A percentile compares a stretch with the other conserved stretches of the same genome.
Evolutionary conservation across 257 asterid genomes (phyloP).

Genomic region (Nicotiana sylvestris): DNA sequence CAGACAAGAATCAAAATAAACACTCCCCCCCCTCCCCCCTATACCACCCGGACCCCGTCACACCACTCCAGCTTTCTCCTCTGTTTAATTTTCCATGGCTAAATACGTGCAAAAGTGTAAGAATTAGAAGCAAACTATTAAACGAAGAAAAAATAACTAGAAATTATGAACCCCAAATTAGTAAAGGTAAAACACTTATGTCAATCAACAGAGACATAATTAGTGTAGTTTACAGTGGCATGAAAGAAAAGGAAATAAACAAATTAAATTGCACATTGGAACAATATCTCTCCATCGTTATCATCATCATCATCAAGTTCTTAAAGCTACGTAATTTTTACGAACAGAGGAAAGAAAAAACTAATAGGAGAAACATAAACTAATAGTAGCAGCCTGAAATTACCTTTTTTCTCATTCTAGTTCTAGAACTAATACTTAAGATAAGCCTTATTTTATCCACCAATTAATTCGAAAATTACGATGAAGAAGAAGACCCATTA

Average conservation of each 20-base stretch:
- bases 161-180: not conserved
- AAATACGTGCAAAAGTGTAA: no score
- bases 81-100: no score
- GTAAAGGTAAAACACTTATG: not conserved
- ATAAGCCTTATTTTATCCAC: slow-evolving; percentile 19
- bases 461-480: slow-evolving; percentile 25
- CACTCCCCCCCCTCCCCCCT: not conserved
- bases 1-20: slow-evolving; percentile 35
- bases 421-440: slow-evolving; percentile 16
- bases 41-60: not conserved
- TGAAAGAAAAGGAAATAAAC: not conserved
- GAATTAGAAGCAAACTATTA: no score
- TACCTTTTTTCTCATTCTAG: not conserved
- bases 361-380: slow-evolving; percentile 22
- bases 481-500: slow-evolving; percentile 60
- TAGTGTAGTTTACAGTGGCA: not conserved
- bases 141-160: no score
- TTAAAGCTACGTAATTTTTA: not conserved
- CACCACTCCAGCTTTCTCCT: no score
- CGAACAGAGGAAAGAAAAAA: slow-evolving; percentile 6
- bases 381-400: slow-evolving; percentile 11
- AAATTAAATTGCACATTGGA: slow-evolving; percentile 16
- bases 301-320: slow-evolving; percentile 15
- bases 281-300: slow-evolving; percentile 11
- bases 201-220: not conserved